Conservation (phyloP, 306 rosid genomes). For the Dicorynia guianensis region DNA sequence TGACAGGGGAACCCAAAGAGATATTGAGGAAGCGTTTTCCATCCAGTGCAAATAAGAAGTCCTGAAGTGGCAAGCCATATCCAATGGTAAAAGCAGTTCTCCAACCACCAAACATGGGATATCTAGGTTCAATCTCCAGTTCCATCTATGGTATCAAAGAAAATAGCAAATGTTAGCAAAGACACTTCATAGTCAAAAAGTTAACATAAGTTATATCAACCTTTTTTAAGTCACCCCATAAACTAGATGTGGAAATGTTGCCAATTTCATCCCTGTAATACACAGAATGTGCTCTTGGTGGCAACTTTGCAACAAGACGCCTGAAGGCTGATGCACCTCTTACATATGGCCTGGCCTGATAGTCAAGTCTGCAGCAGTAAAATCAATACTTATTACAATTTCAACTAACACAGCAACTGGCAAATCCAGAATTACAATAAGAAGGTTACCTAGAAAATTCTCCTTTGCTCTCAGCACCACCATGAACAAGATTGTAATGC, state of each 20-base stretch:
- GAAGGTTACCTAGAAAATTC: conserved; percentile 89
- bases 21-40: conserved; percentile 84
- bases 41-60: conserved; percentile 75
- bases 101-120: conserved; percentile 99
- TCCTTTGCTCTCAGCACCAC: conserved; percentile 90
- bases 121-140: conserved; percentile 93
- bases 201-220: conserved; percentile 37
- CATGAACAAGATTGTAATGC: conserved; percentile 83
- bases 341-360: conserved; percentile 79
- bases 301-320: conserved; percentile 84
- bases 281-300: conserved; percentile 92
- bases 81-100: conserved; percentile 91
- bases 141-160: conserved; percentile 62
- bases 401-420: conserved; percentile 36
- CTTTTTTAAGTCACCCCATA: conserved; percentile 94
- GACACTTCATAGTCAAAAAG: not conserved
- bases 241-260: conserved; percentile 88
- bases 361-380: conserved; percentile 81
- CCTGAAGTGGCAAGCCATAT: conserved; percentile 88
- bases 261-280: conserved; percentile 98
- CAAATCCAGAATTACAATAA: conserved; percentile 34
- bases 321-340: conserved; percentile 88
- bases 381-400: conserved; percentile 34
- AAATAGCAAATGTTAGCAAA: conserved; percentile 34
- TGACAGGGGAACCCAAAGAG: conserved; percentile 81